Conservation (phyloP, 441 rosid species). For the Bruguiera hainesii region DNA sequence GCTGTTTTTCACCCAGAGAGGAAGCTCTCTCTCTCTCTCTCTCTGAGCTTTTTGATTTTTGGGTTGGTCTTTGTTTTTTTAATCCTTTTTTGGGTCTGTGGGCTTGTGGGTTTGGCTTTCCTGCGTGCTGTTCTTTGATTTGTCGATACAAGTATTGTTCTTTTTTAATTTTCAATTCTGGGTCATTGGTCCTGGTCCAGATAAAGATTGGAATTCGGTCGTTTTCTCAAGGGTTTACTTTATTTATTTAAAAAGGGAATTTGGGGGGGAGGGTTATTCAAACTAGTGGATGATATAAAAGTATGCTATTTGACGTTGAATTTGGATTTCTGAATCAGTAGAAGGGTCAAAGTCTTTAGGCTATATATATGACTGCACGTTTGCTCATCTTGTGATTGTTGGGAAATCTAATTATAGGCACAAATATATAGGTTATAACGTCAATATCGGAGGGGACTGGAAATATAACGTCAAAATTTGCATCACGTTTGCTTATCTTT, state of each 20-base stretch:
- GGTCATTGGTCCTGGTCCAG: slow-evolving; percentile 21
- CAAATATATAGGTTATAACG: slow-evolving; percentile 20
- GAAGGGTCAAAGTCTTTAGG: slow-evolving; percentile 18
- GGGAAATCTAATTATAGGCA: slow-evolving; percentile 1
- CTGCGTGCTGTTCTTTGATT: slow-evolving; percentile 19
- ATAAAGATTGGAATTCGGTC: slow-evolving; percentile 38
- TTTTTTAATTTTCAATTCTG: slow-evolving; percentile 13
- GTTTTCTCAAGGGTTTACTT: slow-evolving; percentile 48
- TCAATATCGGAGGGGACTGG: slow-evolving; percentile 27
- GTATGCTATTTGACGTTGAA: slow-evolving; percentile 27
- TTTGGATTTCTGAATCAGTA: slow-evolving; percentile 17
- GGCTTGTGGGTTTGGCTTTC: slow-evolving; percentile 18
- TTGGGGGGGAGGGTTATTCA: slow-evolving; percentile 19
- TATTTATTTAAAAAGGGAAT: background rate
- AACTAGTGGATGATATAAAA: slow-evolving; percentile 12
- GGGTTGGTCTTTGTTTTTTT: background rate
- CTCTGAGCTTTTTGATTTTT: background rate
- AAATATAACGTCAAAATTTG: slow-evolving; percentile 10
- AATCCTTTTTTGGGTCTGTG: background rate
- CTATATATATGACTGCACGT: slow-evolving; percentile 2
- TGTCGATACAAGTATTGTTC: background rate
- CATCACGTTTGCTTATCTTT: background rate
- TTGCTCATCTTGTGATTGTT: slow-evolving; percentile 24
- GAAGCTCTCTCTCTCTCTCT: background rate
- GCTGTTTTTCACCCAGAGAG: too few relatives aligned